Conservation (phyloP, 306 rosid species). For the Arachis hypogaea region DNA sequence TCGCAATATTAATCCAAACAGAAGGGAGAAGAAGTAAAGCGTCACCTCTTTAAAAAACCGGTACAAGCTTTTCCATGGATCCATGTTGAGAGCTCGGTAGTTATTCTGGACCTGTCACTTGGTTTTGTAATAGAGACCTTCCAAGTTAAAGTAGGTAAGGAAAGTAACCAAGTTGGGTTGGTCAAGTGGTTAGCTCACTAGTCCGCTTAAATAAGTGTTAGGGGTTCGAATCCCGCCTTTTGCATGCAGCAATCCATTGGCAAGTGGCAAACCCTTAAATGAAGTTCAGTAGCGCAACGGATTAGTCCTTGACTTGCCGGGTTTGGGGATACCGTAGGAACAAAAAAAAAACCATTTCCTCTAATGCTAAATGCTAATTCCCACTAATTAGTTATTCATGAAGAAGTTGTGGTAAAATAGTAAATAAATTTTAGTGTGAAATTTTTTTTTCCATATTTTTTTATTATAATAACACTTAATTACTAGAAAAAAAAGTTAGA, state of each 20-base stretch:
- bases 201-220: too few relatives aligned
- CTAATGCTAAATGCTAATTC: background rate
- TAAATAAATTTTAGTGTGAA: background rate
- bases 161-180: too few relatives aligned
- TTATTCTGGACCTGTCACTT: slow-evolving; percentile 44
- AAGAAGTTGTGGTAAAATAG: background rate
- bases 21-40: slow-evolving; percentile 4
- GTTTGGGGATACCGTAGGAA: too few relatives aligned
- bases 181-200: too few relatives aligned
- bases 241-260: too few relatives aligned
- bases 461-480: too few relatives aligned
- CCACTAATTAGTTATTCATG: background rate
- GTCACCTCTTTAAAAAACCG: slow-evolving; percentile 64
- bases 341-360: background rate
- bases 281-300: too few relatives aligned
- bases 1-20: slow-evolving; percentile 28
- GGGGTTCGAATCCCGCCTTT: too few relatives aligned
- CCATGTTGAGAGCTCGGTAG: slow-evolving; percentile 59
- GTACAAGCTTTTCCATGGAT: slow-evolving; percentile 66
- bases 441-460: too few relatives aligned
- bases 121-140: slow-evolving; percentile 25
- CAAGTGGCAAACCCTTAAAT: too few relatives aligned
- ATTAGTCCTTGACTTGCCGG: too few relatives aligned
- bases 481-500: too few relatives aligned
- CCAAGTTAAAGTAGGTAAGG: slow-evolving; percentile 8